Evolutionary conservation across 73 alveolate species (phyloP).

Genomic region (Paramecium primaurelia): DNA sequence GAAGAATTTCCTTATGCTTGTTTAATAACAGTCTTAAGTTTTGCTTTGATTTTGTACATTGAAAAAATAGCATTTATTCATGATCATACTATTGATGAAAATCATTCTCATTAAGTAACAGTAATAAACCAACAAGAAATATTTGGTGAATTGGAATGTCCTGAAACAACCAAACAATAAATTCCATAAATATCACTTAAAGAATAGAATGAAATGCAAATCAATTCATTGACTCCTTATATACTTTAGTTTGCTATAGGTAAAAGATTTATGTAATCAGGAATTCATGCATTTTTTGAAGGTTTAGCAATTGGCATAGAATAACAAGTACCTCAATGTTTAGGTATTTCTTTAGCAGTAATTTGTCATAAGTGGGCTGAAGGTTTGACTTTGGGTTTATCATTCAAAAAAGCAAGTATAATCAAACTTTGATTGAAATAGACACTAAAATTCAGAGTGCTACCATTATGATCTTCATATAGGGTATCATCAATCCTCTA

Average conservation of each 20-base stretch:
- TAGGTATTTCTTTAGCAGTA: conserved; percentile 81
- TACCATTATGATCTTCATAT: conserved; percentile 58
- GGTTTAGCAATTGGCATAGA: conserved; percentile 95
- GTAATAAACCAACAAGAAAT: not conserved
- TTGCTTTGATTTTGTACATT: conserved; percentile 75
- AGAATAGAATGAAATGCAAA: not conserved
- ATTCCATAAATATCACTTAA: not conserved
- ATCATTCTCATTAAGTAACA: not conserved
- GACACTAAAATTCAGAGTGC: not conserved
- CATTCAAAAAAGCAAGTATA: conserved; percentile 40
- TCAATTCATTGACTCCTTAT: conserved; percentile 66
- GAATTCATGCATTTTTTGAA: conserved; percentile 92
- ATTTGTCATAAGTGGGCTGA: conserved; percentile 88
- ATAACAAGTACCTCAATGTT: conserved; percentile 68
- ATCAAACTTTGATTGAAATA: not conserved
- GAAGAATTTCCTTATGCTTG: conserved; percentile 68
- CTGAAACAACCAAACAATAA: not conserved
- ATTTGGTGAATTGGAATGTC: not conserved
- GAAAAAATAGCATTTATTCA: conserved; percentile 81
- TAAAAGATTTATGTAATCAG: not conserved
- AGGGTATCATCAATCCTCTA: conserved; percentile 77
- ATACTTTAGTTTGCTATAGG: conserved; percentile 79
- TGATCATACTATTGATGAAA: conserved; percentile 64
- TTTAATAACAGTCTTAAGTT: conserved; percentile 73
- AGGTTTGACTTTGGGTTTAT: conserved; percentile 84